phyloP scores from a whole-genome alignment of 2,329 filamentous ascomycete species.

The Phaeoacremonium minimum region DNA sequence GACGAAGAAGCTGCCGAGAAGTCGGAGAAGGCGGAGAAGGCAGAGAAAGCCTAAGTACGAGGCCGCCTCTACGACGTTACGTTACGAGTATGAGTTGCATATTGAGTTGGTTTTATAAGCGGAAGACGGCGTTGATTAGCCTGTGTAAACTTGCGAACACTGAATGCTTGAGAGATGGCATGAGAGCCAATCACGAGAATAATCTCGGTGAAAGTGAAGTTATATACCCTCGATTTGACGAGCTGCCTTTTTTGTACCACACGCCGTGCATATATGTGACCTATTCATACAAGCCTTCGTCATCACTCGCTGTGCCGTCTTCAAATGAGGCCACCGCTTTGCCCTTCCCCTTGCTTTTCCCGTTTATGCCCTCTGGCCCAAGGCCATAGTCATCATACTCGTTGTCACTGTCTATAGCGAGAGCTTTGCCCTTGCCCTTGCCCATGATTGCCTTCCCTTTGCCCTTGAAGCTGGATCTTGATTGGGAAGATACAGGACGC shows the following conservation, averaged over 20 bases:
- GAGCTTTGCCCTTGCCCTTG: conserved; percentile 29
- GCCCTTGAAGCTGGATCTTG: conserved; percentile 20
- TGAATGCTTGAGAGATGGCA: too few species aligned
- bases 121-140: too few species aligned
- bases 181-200: too few species aligned
- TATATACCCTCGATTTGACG: too few species aligned
- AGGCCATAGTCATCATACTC: conserved; percentile 24
- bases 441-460: conserved; percentile 24
- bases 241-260: too few species aligned
- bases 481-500: conserved; percentile 20
- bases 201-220: too few species aligned
- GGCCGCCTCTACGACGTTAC: too few species aligned
- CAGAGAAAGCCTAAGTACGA: conserved; percentile 18
- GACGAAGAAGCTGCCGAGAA: conserved; percentile 21
- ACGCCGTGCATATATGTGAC: too few species aligned
- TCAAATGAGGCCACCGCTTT: conserved; percentile 49
- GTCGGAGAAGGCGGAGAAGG: conserved; percentile 14
- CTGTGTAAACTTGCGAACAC: too few species aligned
- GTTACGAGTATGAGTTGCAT: too few species aligned
- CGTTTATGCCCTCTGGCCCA: conserved; percentile 15
- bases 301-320: conserved; percentile 50
- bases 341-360: conserved; percentile 47
- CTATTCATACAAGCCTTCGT: conserved; percentile 52
- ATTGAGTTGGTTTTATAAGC: too few species aligned
- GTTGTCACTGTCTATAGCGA: conserved; percentile 22